Conservation (phyloP, 257 asterid genomes). For the Voacanga thouarsii region DNA sequence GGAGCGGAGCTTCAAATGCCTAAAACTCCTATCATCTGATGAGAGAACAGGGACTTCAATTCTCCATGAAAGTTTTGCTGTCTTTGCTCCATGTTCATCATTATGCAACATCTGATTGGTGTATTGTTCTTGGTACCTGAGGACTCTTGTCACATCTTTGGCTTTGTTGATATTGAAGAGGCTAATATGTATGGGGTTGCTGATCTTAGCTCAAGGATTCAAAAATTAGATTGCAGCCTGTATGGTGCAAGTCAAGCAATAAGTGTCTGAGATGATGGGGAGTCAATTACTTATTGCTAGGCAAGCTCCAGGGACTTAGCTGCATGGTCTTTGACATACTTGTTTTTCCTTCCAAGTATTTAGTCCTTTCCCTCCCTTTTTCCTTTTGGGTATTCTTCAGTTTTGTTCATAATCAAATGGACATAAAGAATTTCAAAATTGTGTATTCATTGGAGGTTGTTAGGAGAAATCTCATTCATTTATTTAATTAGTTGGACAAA, state of each 20-base stretch:
- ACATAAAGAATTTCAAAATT: neutral
- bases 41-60: neutral
- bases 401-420: neutral
- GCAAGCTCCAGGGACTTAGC: too few relatives aligned
- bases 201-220: neutral
- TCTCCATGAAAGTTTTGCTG: neutral
- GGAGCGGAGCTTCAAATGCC: constrained; percentile 12
- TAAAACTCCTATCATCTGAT: neutral
- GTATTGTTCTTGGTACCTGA: neutral
- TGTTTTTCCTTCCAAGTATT: neutral
- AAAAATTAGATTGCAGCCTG: neutral
- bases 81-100: neutral
- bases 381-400: neutral
- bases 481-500: too few relatives aligned
- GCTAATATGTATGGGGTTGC: neutral
- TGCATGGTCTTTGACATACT: neutral
- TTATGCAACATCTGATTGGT: neutral
- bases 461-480: too few relatives aligned
- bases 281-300: neutral
- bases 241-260: neutral
- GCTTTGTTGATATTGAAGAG: neutral
- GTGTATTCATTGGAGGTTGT: too few relatives aligned
- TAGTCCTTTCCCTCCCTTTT: neutral
- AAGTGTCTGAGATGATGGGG: neutral
- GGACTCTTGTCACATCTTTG: neutral